Base-by-base conservation (phyloP, 2,329 filamentous ascomycete species). In the Coniella lustricola region DNA sequence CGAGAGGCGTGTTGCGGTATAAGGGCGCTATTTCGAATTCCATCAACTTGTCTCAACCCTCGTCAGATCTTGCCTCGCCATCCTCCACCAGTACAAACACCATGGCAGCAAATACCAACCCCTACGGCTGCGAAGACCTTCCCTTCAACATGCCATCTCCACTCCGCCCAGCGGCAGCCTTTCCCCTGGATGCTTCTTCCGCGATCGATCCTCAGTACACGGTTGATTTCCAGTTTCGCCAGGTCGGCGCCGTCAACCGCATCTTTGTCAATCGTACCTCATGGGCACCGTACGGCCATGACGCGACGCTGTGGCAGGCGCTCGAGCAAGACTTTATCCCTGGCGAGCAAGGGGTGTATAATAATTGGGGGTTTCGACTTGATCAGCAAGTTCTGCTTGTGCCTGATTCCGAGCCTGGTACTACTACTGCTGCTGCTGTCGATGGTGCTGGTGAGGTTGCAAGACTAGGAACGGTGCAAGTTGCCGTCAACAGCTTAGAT, bases 241-340 rank as follows among this genome's bases (percentile, higher is more conserved):
- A 65, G 43, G 62, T 63, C 38, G 60, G 63, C 51, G 58, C 65
- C 34, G 58, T 67, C 10, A 66, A 66, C 47, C 59, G 64, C 21
- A 64, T 66, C 41, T 66, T 65, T 48, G 54, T 67, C 32, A 67
- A 67, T 45, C 42, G 66, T 62, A 66, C 64, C 7, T 61, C 63
- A 2, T 65, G 64, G 54, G 46, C 57, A 1, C 59, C 63, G 10
- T 57, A 64, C 37, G 32, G 54, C 16, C 32, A 57, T 48, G 64
- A 66, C 50, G 63, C 64, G 35, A 63, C 61, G 16, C 55, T 65
- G 32, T 66, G 64, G 64, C 60, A 65, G 53, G 57, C 58, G 3
- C 16, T 62, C 13, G 62, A 62, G 22, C 58, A 64, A 45, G 29
- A 56, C 18, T 66, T 65, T 50, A 48, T 51, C 2, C 10, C 58